A percentile compares a stretch with the other conserved stretches of the same genome.
These are phyloP conservation scores for Hymenoscyphus albidus DNA, from an alignment of 2,329 filamentous ascomycete species.

Conservation along the genomic window DNA sequence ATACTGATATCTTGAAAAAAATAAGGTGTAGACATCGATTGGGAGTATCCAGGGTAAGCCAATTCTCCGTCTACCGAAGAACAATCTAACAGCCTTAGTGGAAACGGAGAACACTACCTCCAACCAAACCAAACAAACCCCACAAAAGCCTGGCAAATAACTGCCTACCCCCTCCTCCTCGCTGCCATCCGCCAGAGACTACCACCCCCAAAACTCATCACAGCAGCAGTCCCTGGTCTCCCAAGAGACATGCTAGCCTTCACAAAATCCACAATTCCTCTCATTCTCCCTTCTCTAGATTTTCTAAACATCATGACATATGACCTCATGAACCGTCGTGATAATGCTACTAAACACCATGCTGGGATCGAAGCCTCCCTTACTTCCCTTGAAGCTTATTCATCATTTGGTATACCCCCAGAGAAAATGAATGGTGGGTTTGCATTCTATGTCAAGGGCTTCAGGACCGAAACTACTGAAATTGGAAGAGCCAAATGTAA, in stretches of 20 bases:
- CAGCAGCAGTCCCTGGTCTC: conserved; percentile 64
- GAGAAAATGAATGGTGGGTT: conserved; percentile 59
- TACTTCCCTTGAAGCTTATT: conserved; percentile 55
- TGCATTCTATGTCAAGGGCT: conserved; percentile 66
- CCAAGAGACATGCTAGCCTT: conserved; percentile 65
- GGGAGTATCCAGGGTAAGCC: conserved; percentile 49
- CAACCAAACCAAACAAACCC: conserved; percentile 50
- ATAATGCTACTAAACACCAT: conserved; percentile 61
- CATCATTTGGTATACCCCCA: conserved; percentile 47
- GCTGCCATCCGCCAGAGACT: conserved; percentile 54
- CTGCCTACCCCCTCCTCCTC: conserved; percentile 60
- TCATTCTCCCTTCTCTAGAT: conserved; percentile 57
- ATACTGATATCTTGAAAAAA: conserved; percentile 3
- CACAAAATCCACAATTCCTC: conserved; percentile 52
- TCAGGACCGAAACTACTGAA: conserved; percentile 43
- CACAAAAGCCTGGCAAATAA: conserved; percentile 57
- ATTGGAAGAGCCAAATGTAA: conserved; percentile 27
- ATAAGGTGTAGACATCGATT: conserved; percentile 40
- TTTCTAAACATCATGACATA: conserved; percentile 70
- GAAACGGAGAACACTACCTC: conserved; percentile 70
- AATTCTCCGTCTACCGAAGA: not conserved
- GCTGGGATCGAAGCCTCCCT: conserved; percentile 56
- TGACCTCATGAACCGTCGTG: conserved; percentile 66
- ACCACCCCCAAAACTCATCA: conserved; percentile 55
- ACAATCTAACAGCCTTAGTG: conserved; percentile 35